phyloP scores from a whole-genome alignment of 208 protist genomes.

The Crithidia bombi region DNA sequence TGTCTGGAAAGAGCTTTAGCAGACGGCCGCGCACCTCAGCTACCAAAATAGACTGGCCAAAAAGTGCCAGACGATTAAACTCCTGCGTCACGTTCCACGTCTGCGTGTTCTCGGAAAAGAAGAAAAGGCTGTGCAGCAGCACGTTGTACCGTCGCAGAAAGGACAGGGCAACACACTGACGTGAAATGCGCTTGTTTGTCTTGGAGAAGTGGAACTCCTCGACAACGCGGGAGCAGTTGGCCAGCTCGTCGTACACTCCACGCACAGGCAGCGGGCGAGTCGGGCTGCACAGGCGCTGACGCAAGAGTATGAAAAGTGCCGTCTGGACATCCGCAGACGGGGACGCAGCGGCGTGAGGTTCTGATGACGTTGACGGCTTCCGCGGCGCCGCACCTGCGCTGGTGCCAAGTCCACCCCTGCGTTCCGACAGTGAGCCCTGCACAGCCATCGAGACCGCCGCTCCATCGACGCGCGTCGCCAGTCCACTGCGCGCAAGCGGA shows the following conservation, averaged over 20 bases:
- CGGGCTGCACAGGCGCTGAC: slow-evolving; percentile 58
- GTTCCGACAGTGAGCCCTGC: no score
- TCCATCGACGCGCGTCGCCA: not conserved
- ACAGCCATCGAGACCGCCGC: not conserved
- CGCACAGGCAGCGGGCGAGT: slow-evolving; percentile 56
- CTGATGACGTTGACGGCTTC: not conserved
- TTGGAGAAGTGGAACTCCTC: slow-evolving; percentile 74
- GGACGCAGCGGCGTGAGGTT: slow-evolving; percentile 5
- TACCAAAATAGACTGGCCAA: slow-evolving; percentile 62
- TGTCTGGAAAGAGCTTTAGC: slow-evolving; percentile 72
- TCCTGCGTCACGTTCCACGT: slow-evolving; percentile 81
- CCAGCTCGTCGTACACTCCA: slow-evolving; percentile 62
- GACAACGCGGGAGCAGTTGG: slow-evolving; percentile 66
- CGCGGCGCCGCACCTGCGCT: not conserved
- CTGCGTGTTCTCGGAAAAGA: slow-evolving; percentile 55
- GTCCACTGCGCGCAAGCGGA: not conserved
- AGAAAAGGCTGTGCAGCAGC: slow-evolving; percentile 84
- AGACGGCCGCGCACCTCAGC: slow-evolving; percentile 60
- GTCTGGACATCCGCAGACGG: slow-evolving; percentile 9
- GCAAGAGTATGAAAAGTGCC: slow-evolving; percentile 39
- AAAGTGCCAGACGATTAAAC: slow-evolving; percentile 75
- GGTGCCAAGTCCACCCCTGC: not conserved
- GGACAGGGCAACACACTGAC: slow-evolving; percentile 48
- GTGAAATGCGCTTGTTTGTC: slow-evolving; percentile 49
- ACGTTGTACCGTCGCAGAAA: slow-evolving; percentile 90